Conservation (phyloP, 345 rosid species). For the Eucalyptus grandis region DNA sequence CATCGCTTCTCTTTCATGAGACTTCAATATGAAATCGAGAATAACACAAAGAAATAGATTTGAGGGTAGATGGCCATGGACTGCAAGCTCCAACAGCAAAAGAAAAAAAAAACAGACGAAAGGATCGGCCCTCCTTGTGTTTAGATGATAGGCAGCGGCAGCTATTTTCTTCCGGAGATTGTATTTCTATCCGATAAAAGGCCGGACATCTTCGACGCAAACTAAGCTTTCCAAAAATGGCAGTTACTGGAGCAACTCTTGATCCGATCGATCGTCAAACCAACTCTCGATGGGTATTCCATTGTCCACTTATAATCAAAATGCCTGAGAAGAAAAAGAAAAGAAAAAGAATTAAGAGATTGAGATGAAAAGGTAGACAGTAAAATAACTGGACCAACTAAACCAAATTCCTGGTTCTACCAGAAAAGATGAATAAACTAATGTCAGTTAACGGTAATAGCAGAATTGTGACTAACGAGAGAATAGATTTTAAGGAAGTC, state of each 20-base stretch:
- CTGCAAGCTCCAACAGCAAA: no score
- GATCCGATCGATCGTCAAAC: slow-evolving; percentile 76
- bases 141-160: slow-evolving; percentile 57
- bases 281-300: slow-evolving; percentile 98
- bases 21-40: no score
- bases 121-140: slow-evolving; percentile 29
- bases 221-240: slow-evolving; percentile 91
- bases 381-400: not conserved
- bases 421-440: not conserved
- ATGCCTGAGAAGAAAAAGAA: slow-evolving; percentile 40
- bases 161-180: slow-evolving; percentile 61
- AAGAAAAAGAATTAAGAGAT: not conserved
- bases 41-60: no score
- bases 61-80: no score
- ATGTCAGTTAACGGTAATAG: not conserved
- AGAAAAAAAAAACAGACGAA: not conserved
- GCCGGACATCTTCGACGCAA: slow-evolving; percentile 81
- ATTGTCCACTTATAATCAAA: slow-evolving; percentile 96
- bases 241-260: slow-evolving; percentile 63
- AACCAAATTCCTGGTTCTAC: not conserved
- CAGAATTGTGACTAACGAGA: not conserved
- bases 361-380: not conserved
- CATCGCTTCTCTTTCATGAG: no score
- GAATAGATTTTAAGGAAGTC: no score
- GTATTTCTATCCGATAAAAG: slow-evolving; percentile 60